Evolutionary conservation across 2,329 filamentous ascomycete genomes (phyloP).

Genomic region (Aspergillaceae sp.): DNA sequence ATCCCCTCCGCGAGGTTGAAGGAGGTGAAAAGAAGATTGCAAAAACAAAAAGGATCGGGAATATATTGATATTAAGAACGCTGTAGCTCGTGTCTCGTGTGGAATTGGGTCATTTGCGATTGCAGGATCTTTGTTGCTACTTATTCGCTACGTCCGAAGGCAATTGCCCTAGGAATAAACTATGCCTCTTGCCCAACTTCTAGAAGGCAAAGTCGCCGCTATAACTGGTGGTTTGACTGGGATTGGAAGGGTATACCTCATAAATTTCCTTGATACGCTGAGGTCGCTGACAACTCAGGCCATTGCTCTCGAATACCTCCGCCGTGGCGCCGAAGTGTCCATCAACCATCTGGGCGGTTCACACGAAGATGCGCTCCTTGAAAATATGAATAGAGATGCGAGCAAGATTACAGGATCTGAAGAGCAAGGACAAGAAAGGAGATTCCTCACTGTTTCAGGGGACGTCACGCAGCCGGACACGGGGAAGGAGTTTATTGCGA

Average conservation of each 20-base stretch:
- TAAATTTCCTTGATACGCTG: not conserved
- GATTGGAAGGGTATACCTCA: slow-evolving; percentile 54
- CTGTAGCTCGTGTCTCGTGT: not conserved
- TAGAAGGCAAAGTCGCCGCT: slow-evolving; percentile 68
- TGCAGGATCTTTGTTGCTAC: not conserved
- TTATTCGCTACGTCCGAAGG: too few relatives aligned
- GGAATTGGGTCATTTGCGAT: slow-evolving; percentile 1
- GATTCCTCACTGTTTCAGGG: slow-evolving; percentile 60
- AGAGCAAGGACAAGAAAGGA: slow-evolving; percentile 14
- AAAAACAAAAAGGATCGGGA: not conserved
- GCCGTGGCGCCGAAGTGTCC: slow-evolving; percentile 68
- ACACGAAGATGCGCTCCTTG: slow-evolving; percentile 22
- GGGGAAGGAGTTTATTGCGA: slow-evolving; percentile 57
- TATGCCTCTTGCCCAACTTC: slow-evolving; percentile 42
- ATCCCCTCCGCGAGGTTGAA: slow-evolving; percentile 4
- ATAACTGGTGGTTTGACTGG: slow-evolving; percentile 82
- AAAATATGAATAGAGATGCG: slow-evolving; percentile 22
- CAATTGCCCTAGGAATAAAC: not conserved
- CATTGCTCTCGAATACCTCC: slow-evolving; percentile 69
- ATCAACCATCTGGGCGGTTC: slow-evolving; percentile 64
- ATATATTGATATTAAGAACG: too few relatives aligned
- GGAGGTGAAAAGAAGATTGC: not conserved
- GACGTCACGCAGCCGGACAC: slow-evolving; percentile 71
- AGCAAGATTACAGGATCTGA: slow-evolving; percentile 15
- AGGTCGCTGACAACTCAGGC: slow-evolving; percentile 36